phyloP scores from a whole-genome alignment of 192 early-diverging fungal genomes.

The Spinellus fusiger region DNA sequence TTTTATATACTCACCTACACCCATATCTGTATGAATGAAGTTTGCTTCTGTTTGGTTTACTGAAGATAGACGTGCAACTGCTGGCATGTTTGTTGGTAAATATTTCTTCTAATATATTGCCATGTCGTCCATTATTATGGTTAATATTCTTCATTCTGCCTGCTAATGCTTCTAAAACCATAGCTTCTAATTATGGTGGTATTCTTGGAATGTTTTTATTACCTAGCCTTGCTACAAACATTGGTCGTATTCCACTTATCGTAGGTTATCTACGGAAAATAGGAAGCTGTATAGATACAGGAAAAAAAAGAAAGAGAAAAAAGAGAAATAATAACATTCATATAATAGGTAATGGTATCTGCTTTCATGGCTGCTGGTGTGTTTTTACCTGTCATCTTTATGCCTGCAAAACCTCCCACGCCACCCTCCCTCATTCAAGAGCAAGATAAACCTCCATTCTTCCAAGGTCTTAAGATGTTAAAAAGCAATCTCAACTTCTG shows the following conservation, averaged over 20 bases:
- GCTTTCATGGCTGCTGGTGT: slow-evolving; percentile 5
- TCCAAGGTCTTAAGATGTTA: slow-evolving; percentile 19
- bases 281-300: no score
- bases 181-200: slow-evolving; percentile 34
- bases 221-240: slow-evolving; percentile 19
- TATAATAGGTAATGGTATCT: not conserved
- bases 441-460: slow-evolving; percentile 16
- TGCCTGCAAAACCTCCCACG: slow-evolving; percentile 26
- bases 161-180: not conserved
- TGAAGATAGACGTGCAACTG: slow-evolving; percentile 27
- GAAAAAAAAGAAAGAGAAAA: not conserved
- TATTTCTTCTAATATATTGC: not conserved
- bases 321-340: not conserved
- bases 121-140: not conserved
- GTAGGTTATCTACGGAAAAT: no score
- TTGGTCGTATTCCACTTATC: not conserved
- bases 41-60: slow-evolving; percentile 33
- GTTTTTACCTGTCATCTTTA: slow-evolving; percentile 25
- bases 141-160: not conserved
- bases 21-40: slow-evolving; percentile 7
- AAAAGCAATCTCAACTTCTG: slow-evolving; percentile 26
- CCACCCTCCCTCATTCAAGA: slow-evolving; percentile 19
- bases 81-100: slow-evolving; percentile 32
- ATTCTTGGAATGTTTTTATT: slow-evolving; percentile 29
- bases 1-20: not conserved